Base-by-base conservation (phyloP, 2,329 filamentous ascomycete genomes). In the Plectosphaerella plurivora region DNA sequence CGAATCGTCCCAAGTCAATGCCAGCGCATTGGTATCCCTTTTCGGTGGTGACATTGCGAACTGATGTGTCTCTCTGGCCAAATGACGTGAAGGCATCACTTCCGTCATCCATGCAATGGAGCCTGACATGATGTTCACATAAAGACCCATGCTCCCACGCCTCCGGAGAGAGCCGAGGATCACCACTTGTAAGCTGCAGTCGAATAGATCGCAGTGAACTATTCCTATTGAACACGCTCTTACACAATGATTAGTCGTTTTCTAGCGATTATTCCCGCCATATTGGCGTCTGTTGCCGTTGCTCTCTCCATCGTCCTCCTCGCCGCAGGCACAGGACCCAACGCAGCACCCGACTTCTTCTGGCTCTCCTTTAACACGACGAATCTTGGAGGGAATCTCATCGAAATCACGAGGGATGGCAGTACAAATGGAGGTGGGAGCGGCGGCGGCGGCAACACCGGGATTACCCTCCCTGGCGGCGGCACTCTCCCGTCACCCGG, bases 271-370 rank as follows among this genome's bases (percentile, higher is more conserved):
- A 36, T 57, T 3, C 55, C 55, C n/a, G 51, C 55, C 8, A 28
- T 52, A 12, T 52, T 54, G 0, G 48, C 55, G 45, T 47, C 52
- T 12, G 54, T 56, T 2, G 47, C 55, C 20, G 50, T 72, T 63
- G 3, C 84, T 69, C 81, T 67, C 33, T 52, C 47, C 3, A 47
- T 53, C 4, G 47, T 57, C 3, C 45, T 57, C 6, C 16, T 57
- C 4, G 50, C 47, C 9, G 33, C 55, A 6, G 55, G 55, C 5
- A 52, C 47, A 12, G 45, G n/a, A 16, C 50, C 54, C n/a, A 16
- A 47, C 22, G 52, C 45, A 12, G 54, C 46, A 9, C 42, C 48
- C 3, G 22, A 45, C n/a, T 51, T 56, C 14, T 57, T 49, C 48
- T 57, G 52, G 51, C 33, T 57, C 12, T 54, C 55, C 18, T 47